phyloP scores from a whole-genome alignment of 1,139 yeast species.

The Citeromyces hawaiiensis region DNA sequence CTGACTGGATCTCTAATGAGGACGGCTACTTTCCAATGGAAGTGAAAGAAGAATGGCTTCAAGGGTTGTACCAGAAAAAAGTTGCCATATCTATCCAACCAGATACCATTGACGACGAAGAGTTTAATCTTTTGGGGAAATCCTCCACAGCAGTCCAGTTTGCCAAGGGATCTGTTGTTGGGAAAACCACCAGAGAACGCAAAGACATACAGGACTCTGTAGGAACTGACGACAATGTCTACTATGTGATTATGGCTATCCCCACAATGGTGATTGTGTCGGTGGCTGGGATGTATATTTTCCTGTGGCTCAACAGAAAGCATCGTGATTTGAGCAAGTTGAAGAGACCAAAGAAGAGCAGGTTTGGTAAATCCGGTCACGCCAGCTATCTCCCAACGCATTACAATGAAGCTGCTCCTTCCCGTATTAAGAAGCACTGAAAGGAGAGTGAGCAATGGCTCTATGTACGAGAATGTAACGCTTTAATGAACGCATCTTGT shows the following conservation, averaged over 20 bases:
- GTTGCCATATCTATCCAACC: slow-evolving; percentile 61
- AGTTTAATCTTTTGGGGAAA: slow-evolving; percentile 34
- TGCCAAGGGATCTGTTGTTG: slow-evolving; percentile 42
- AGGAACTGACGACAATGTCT: slow-evolving; percentile 52
- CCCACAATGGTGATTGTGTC: slow-evolving; percentile 62
- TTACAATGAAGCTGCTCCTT: background rate
- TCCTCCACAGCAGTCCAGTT: slow-evolving; percentile 46
- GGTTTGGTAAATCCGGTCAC: slow-evolving; percentile 17
- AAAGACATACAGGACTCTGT: slow-evolving; percentile 36
- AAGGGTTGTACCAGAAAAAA: slow-evolving; percentile 31
- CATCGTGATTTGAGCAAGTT: slow-evolving; percentile 35
- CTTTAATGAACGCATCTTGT: background rate
- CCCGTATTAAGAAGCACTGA: background rate
- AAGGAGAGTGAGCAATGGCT: no score
- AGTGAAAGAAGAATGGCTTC: slow-evolving; percentile 49
- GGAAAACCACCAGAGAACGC: slow-evolving; percentile 42
- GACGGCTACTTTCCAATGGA: slow-evolving; percentile 55
- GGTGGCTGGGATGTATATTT: slow-evolving; percentile 48
- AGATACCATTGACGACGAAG: slow-evolving; percentile 48
- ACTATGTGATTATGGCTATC: slow-evolving; percentile 52
- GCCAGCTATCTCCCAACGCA: background rate
- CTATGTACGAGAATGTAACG: background rate
- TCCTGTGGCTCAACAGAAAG: slow-evolving; percentile 38
- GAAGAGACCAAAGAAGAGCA: slow-evolving; percentile 33
- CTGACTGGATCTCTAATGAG: slow-evolving; percentile 59